Percentiles rank a stretch among this genome's conserved stretches.
Evolutionary conservation across 345 rosid genomes (phyloP).

Genomic region (Eucalyptus viminalis): DNA sequence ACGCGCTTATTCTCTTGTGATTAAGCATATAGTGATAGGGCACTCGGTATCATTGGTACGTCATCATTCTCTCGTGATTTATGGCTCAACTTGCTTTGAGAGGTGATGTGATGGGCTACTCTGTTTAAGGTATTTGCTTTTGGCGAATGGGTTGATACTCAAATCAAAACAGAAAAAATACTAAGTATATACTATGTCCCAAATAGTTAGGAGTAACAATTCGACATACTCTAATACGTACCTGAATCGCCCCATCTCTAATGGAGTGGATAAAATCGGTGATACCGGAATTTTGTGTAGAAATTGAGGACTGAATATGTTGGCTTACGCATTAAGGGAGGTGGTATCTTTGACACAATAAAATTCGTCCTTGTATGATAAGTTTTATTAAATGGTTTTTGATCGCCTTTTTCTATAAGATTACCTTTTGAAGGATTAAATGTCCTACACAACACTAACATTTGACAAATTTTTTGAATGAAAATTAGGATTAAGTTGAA

Average conservation of each 20-base stretch:
- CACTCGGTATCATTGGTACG: neutral
- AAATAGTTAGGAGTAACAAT: neutral
- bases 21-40: neutral
- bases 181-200: neutral
- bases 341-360: neutral
- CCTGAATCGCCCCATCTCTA: neutral
- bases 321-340: neutral
- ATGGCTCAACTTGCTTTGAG: neutral
- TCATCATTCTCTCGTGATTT: neutral
- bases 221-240: neutral
- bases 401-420: neutral
- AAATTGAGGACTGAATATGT: neutral
- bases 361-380: neutral
- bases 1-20: neutral
- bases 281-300: neutral
- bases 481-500: neutral
- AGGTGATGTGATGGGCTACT: neutral
- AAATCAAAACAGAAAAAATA: neutral
- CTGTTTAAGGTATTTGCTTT: neutral
- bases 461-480: neutral
- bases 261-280: neutral
- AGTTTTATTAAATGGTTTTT: neutral
- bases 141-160: neutral
- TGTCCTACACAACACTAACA: neutral
- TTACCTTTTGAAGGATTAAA: neutral